Evolutionary conservation across 352 stramenopile genomes (phyloP).

Genomic region (Phytophthora ohioensis): DNA sequence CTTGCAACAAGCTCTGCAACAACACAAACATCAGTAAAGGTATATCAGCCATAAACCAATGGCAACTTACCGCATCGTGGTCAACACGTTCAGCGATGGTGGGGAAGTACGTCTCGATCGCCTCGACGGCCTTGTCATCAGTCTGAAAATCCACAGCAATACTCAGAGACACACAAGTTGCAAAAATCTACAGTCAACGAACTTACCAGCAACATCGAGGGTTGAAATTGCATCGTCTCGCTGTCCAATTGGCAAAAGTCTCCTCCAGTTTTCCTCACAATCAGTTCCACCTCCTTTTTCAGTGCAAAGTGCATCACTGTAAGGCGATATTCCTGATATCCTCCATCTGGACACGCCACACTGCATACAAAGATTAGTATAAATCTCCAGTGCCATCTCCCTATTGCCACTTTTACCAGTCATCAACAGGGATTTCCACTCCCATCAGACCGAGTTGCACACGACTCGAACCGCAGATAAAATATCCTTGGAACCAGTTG

Average conservation of each 20-base stretch:
- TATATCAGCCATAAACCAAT: background rate
- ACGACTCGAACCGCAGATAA: conserved; percentile 45
- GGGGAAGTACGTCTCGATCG: conserved; percentile 72
- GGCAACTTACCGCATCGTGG: conserved; percentile 44
- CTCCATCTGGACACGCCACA: conserved; percentile 69
- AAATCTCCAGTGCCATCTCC: background rate
- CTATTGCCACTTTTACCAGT: conserved; percentile 41
- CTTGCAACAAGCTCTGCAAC: conserved; percentile 39
- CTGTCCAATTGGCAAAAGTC: conserved; percentile 63
- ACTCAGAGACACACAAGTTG: background rate
- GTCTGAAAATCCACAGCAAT: conserved; percentile 38
- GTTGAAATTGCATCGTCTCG: conserved; percentile 54
- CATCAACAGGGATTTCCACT: conserved; percentile 69
- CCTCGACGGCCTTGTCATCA: conserved; percentile 60
- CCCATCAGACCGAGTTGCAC: conserved; percentile 66
- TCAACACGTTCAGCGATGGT: conserved; percentile 57
- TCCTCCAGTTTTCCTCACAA: conserved; percentile 69
- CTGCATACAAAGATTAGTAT: conserved; percentile 25
- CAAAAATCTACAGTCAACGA: conserved; percentile 1
- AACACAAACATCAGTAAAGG: conserved; percentile 8
- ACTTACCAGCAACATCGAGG: conserved; percentile 46
- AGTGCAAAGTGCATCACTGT: conserved; percentile 66
- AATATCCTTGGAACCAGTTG: conserved; percentile 79
- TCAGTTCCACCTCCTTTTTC: conserved; percentile 47
- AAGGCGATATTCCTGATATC: conserved; percentile 70